Conservation (phyloP, 495 filamentous ascomycete species). For the Penicillium bovifimosum region DNA sequence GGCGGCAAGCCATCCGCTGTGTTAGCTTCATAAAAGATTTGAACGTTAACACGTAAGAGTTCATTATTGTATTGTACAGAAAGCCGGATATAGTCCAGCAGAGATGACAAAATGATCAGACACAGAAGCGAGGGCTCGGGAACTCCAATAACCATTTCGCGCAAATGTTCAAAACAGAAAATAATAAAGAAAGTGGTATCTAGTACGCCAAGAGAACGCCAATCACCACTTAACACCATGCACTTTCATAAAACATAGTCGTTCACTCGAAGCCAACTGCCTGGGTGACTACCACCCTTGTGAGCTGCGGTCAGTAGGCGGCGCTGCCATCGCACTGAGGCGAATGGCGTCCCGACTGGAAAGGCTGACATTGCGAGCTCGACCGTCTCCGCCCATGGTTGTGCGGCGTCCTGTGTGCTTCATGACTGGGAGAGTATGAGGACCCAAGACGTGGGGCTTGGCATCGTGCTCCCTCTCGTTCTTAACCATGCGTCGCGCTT, state of each 20-base stretch:
- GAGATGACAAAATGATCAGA: background rate
- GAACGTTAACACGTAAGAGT: too few species aligned
- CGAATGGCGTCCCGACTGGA: slow-evolving; percentile 41
- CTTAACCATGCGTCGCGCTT: slow-evolving; percentile 66
- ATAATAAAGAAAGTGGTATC: slow-evolving; percentile 34
- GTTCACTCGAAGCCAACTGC: too few species aligned
- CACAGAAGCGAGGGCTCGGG: slow-evolving; percentile 6
- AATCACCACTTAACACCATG: slow-evolving; percentile 12
- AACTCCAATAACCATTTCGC: slow-evolving; percentile 3
- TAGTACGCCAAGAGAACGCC: slow-evolving; percentile 28
- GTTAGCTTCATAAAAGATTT: too few species aligned
- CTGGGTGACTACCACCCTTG: slow-evolving; percentile 9
- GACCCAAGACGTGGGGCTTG: slow-evolving; percentile 57
- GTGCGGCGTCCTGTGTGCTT: slow-evolving; percentile 51
- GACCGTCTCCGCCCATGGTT: slow-evolving; percentile 46
- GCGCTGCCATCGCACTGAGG: slow-evolving; percentile 35
- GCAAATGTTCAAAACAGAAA: slow-evolving; percentile 14
- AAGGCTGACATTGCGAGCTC: slow-evolving; percentile 40
- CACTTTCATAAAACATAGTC: too few species aligned
- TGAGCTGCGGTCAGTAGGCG: slow-evolving; percentile 15
- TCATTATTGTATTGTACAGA: slow-evolving; percentile 3
- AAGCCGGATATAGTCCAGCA: slow-evolving; percentile 1
- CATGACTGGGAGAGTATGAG: slow-evolving; percentile 59
- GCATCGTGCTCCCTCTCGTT: slow-evolving; percentile 53
- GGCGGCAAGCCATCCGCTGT: too few species aligned